Evolutionary conservation across 257 asterid genomes (phyloP), one percentile per base, ranked within the genome.

Genomic region (Jaltomata sinuosa): DNA sequence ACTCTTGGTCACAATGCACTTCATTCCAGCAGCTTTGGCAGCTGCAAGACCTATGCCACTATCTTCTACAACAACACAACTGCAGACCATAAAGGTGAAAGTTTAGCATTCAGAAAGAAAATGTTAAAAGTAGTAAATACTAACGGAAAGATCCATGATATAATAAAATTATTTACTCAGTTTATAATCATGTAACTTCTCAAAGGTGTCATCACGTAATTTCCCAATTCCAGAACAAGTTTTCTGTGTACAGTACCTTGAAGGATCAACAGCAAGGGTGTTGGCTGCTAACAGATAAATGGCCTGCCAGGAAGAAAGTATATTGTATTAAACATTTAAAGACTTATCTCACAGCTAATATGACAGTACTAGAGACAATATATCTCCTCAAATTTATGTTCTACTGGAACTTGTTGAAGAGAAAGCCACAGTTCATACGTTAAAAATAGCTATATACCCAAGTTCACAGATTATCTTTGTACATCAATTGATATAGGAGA

Each of bases 21-120:
- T 96, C 99, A 96, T 96, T 84, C 99, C 99, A 27, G 98, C 97
- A 84, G 97, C 95, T 89, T 96, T 94, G 69, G 99, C 99, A 59
- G 99, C 99, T 64, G 98, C 95, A 83, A 96, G 94, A 40, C 99
- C 99, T 49, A 96, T 96, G 50, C 93, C 99, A 79, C 99, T 96
- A 90, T 96, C 99, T 91, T 96, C 99, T 84, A 96, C 91, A 16
- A 96, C 99, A 40, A 96, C 98, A 77, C 99, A 96, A 36, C 99
- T 96, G 87, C 85, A 84, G 82, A 32, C 34, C 64, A 64, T 3
- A 45, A 27, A 79, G 69, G 42, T 42, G 19, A 79, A 52, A 27
- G 8, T 49, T 77, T 77, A 25, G 72, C 59, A 32, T 32, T 61
- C 83, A 59, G 87, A 61, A 40, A 84, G 64, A 42, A 52, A 40